These are phyloP conservation scores for Capsicum rhomboideum DNA, from an alignment of 257 asterid species.

Conservation along the genomic window DNA sequence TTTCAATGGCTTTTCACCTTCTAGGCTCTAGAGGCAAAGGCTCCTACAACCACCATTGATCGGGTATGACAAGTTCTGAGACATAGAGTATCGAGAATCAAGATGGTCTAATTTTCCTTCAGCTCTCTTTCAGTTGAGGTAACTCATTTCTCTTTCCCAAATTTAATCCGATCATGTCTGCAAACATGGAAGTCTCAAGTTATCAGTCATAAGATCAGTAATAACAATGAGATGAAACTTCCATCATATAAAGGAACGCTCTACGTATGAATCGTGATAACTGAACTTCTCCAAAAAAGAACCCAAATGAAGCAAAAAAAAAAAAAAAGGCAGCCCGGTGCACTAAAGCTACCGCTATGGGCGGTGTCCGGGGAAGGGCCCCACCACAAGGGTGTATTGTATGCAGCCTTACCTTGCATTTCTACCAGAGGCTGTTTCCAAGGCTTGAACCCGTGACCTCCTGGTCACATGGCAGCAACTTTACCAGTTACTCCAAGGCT, in stretches of 20 bases:
- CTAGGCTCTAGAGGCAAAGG: background rate
- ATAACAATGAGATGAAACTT: too few species aligned
- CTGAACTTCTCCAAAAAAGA: background rate
- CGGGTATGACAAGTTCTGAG: background rate
- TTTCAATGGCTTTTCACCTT: background rate
- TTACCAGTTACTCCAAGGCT: too few species aligned
- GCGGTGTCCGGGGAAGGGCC: too few species aligned
- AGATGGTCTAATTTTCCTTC: background rate
- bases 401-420: too few species aligned
- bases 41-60: background rate
- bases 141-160: background rate
- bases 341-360: too few species aligned
- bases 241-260: background rate
- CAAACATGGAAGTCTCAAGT: background rate
- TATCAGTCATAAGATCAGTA: too few species aligned
- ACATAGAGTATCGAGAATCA: background rate
- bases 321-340: too few species aligned
- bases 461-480: too few species aligned
- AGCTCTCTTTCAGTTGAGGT: background rate
- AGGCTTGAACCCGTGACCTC: too few species aligned
- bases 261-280: background rate
- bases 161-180: background rate
- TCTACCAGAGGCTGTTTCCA: too few species aligned
- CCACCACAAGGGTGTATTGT: too few species aligned
- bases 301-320: background rate